These are phyloP conservation scores for Tolypocladium tundrense DNA, from an alignment of 2,329 filamentous ascomycete species.

Conservation along the genomic window DNA sequence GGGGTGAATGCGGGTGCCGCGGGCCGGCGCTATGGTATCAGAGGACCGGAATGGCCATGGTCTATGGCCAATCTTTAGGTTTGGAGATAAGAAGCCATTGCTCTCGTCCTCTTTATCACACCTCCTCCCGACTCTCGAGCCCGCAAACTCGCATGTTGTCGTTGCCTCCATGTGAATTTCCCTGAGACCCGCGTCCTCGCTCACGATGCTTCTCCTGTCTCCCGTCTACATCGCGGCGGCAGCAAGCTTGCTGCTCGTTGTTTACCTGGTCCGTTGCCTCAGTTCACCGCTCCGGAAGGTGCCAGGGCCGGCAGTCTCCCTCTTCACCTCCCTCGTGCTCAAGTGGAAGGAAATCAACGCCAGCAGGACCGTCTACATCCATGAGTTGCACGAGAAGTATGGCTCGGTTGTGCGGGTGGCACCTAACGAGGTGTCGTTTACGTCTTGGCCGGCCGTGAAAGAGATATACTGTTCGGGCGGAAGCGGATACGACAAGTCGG, in stretches of 20 bases:
- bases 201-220: slow-evolving; percentile 18
- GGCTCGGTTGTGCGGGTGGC: slow-evolving; percentile 47
- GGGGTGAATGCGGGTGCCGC: background rate
- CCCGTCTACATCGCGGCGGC: slow-evolving; percentile 14
- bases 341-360: slow-evolving; percentile 48
- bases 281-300: slow-evolving; percentile 26
- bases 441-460: slow-evolving; percentile 44
- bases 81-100: background rate
- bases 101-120: background rate
- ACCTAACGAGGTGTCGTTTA: slow-evolving; percentile 50
- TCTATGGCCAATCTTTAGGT: background rate
- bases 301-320: slow-evolving; percentile 37
- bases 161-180: background rate
- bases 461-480: slow-evolving; percentile 54
- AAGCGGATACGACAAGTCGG: slow-evolving; percentile 55
- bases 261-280: slow-evolving; percentile 16
- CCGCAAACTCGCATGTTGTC: background rate
- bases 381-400: slow-evolving; percentile 42
- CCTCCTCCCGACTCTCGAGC: background rate
- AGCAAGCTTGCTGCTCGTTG: slow-evolving; percentile 11
- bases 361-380: slow-evolving; percentile 42
- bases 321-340: slow-evolving; percentile 38
- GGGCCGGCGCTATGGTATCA: background rate
- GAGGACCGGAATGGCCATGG: background rate
- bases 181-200: background rate